Conservation (phyloP, 805 yeast genomes). For the Yarrowia sp. region DNA sequence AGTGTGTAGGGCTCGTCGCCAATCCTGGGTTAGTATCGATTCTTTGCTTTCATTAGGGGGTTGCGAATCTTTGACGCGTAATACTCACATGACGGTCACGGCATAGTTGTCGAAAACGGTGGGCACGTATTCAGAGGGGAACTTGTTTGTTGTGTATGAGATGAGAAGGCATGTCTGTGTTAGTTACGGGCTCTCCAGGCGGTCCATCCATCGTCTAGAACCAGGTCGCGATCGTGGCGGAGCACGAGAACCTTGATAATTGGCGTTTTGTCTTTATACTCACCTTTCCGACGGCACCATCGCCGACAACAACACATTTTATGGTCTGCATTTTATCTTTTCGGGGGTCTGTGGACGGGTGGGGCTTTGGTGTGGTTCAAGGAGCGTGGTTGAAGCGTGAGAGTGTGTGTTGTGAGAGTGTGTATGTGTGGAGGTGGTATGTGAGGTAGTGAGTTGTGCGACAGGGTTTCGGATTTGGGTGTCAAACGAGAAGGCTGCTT, state of each 20-base stretch:
- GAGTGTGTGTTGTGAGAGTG: conserved; percentile 1
- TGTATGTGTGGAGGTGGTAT: conserved; percentile 10
- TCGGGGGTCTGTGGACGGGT: conserved; percentile 22
- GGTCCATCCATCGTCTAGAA: background rate
- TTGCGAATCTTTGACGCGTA: conserved; percentile 1
- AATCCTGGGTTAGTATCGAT: conserved; percentile 52
- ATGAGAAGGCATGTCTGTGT: conserved; percentile 83
- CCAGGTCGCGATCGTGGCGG: conserved; percentile 4
- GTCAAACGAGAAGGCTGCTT: conserved; percentile 37
- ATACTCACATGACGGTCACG: conserved; percentile 50
- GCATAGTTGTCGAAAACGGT: conserved; percentile 89
- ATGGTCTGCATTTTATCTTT: conserved; percentile 49
- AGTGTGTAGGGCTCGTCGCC: conserved; percentile 98
- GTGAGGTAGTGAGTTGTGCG: conserved; percentile 33
- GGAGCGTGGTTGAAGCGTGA: conserved; percentile 16
- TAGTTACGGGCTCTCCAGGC: conserved; percentile 8
- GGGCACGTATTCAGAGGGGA: conserved; percentile 98
- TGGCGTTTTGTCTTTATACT: conserved; percentile 42
- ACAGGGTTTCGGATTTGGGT: conserved; percentile 39
- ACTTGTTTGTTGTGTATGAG: conserved; percentile 94
- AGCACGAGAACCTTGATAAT: conserved; percentile 23
- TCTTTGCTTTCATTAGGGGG: no score
- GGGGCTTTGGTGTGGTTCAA: conserved; percentile 9
- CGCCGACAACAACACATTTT: conserved; percentile 98
- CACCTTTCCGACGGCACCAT: conserved; percentile 97